Evolutionary conservation across 495 filamentous ascomycete species (phyloP).

Genomic region (Penicillium argentinense): DNA sequence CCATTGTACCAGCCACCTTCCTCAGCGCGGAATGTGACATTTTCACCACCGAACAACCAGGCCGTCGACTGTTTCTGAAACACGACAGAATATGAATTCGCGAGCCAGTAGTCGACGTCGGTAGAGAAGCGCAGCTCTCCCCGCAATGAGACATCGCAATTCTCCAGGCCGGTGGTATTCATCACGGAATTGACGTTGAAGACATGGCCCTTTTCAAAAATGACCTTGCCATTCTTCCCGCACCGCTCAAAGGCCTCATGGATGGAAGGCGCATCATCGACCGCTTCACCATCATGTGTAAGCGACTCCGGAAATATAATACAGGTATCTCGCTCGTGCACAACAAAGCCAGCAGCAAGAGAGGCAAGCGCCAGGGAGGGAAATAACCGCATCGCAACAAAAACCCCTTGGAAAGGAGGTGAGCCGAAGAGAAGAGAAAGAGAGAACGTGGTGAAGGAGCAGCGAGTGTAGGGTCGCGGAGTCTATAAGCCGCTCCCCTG

Average conservation of each 20-base stretch:
- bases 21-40: conserved; percentile 31
- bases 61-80: conserved; percentile 51
- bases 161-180: conserved; percentile 45
- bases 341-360: conserved; percentile 12
- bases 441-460: neutral
- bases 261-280: conserved; percentile 44
- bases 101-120: conserved; percentile 47
- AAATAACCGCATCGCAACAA: conserved; percentile 2
- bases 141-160: conserved; percentile 37
- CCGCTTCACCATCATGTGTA: conserved; percentile 11
- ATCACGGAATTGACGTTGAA: conserved; percentile 42
- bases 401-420: no score
- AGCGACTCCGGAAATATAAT: conserved; percentile 21
- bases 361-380: conserved; percentile 7
- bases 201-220: conserved; percentile 35
- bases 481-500: conserved; percentile 2
- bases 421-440: neutral
- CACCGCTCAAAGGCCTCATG: conserved; percentile 42
- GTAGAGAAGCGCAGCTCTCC: conserved; percentile 40
- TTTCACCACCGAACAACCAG: conserved; percentile 45
- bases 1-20: conserved; percentile 47
- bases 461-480: neutral
- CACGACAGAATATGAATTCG: conserved; percentile 39
- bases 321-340: conserved; percentile 10
- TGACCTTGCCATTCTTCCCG: conserved; percentile 34